phyloP scores from a whole-genome alignment of 2,329 filamentous ascomycete genomes.

The Fusarium torulosum region DNA sequence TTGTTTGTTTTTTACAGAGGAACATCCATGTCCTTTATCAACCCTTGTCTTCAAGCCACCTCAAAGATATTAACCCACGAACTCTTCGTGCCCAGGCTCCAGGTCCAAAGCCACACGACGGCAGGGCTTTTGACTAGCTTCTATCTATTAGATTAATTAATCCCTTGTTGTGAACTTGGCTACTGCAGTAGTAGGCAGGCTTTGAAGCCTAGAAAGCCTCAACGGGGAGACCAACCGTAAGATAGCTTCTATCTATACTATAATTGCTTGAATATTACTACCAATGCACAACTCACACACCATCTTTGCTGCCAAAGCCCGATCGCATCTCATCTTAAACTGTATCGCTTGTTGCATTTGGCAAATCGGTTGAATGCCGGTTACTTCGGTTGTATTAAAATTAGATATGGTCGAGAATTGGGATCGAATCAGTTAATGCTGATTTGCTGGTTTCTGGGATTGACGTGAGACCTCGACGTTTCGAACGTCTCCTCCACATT shows the following conservation, averaged over 20 bases:
- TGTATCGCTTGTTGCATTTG: not conserved
- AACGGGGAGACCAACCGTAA: conserved; percentile 20
- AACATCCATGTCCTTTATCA: conserved; percentile 21
- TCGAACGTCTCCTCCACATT: conserved; percentile 46
- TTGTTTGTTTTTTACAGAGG: conserved; percentile 23
- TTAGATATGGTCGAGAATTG: conserved; percentile 3
- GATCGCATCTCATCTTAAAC: not conserved
- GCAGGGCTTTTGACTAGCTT: conserved; percentile 25
- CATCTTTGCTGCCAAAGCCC: conserved; percentile 11
- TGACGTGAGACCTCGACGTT: conserved; percentile 44
- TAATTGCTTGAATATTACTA: conserved; percentile 10
- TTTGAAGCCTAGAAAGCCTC: conserved; percentile 15
- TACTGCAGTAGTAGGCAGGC: conserved; percentile 18
- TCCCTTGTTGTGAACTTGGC: conserved; percentile 19
- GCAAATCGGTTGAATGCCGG: not conserved
- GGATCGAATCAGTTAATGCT: conserved; percentile 19
- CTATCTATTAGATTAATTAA: conserved; percentile 5
- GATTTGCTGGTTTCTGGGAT: conserved; percentile 31
- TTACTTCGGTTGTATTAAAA: not conserved
- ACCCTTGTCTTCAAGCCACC: conserved; percentile 28
- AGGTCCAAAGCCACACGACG: conserved; percentile 15
- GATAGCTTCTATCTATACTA: conserved; percentile 25
- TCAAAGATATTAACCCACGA: conserved; percentile 5
- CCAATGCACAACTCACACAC: conserved; percentile 15
- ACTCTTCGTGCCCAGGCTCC: conserved; percentile 25